Base-by-base conservation (phyloP, 257 asterid genomes). In the Solanum appendiculatum region DNA sequence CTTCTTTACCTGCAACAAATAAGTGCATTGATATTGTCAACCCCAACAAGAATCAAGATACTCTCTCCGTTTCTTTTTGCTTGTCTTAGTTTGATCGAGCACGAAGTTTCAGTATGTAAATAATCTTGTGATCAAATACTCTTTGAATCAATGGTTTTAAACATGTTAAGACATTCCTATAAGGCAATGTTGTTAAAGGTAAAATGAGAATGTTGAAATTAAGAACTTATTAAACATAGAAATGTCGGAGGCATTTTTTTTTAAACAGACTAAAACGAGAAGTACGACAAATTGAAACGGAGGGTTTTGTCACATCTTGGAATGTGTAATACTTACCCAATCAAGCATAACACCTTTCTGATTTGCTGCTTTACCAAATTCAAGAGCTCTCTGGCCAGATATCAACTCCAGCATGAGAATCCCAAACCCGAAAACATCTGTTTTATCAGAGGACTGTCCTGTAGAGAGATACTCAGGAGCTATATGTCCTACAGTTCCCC, bases 261-360 rank as follows among this genome's bases (percentile, higher is more conserved):
- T 15, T 15, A 31, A 40, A 3, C 15, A 13, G 13, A n/a, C 58
- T 40, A 13, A 75, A 40, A 37, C 0, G 36, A 20, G 25, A 75
- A 39, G 34, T 74, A 74, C 23, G 83, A 39, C 34, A 39, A 74
- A 23, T 39, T 75, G 31, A 39, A 39, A 6, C 11, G 34, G 18
- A 39, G 27, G 34, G 13, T 77, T 42, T 42, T 9, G 29, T 7
- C 63, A 77, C 60, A 42, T 25, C 27, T 13, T n/a, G 34, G 56
- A 31, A 42, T 48, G 11, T n/a, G 27, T 78, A 23, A 48, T 85
- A 77, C 95, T 92, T 87, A 97, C 99, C 99, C 99, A 97, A 86
- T 97, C 99, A 63, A 97, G 97, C 98, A 95, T 95, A 37, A 95
- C 98, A 80, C 98, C 99, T 92, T 93, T 97, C 96, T 94, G 96